Base-by-base conservation (phyloP, 768 basidiomycete genomes). In the Floccularia luteovirens region DNA sequence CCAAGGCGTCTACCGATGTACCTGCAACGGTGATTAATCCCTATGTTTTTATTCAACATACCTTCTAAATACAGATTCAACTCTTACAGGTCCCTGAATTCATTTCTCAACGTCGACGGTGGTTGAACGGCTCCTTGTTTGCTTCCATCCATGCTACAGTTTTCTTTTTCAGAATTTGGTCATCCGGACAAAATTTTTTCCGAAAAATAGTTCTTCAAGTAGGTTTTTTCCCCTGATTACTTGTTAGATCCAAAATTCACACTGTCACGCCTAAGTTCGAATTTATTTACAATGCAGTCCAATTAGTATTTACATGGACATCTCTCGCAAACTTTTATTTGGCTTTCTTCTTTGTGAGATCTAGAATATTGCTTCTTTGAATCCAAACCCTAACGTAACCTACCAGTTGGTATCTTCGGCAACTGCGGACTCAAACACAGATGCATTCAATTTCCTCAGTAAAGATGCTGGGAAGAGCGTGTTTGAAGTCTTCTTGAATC, bases 1-100 rank as follows among this genome's bases (percentile, higher is more conserved):
- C 93, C 12, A 91, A 93, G 49, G 93, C 91, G 0, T 75, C 91
- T 31, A 97, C 93, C n/a, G 93, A 98, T 63, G 92, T 94, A 3
- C 93, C 93, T 23, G 84, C 90, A 25, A 72, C 79, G 14, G 81
- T 79, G 35, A 42, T 25, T 24, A 21, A n/a, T 28, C 21, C 14
- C 19, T 39, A n/a, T n/a, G n/a, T n/a, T n/a, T n/a, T n/a, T n/a
- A n/a, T n/a, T n/a, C n/a, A n/a, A n/a, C n/a, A n/a, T n/a, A n/a
- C n/a, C n/a, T n/a, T n/a, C n/a, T n/a, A n/a, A n/a, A n/a, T 36
- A 37, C 36, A 22, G 17, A 39, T 44, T 12, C 24, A 36, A 38
- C 6, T 12, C 24, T 40, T 32, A 14, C 38, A 79, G 73, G 77
- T 94, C 37, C 79, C 92, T 11, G 93, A 96, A 57, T 94, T 94